Evolutionary conservation across 768 basidiomycete species (phyloP).

Genomic region (Termitomyces sp.): DNA sequence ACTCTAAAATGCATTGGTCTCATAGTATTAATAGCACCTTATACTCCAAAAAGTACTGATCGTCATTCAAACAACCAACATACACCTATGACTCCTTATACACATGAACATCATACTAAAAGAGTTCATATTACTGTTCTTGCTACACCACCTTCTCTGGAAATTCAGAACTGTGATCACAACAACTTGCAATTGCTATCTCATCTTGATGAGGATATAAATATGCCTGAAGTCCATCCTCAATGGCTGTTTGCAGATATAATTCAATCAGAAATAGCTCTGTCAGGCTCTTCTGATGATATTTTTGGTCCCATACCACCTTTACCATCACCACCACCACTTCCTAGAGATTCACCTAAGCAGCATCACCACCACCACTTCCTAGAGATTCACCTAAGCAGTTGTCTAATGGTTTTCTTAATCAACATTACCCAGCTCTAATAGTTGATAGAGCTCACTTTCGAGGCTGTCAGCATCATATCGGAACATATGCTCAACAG

Average conservation of each 20-base stretch:
- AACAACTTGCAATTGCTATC: not conserved
- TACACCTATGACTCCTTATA: no score
- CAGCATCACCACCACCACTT: not conserved
- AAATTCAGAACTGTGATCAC: not conserved
- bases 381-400: not conserved
- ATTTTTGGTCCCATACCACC: not conserved
- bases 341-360: not conserved
- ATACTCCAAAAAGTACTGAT: no score
- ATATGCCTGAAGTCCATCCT: not conserved
- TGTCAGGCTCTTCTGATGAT: not conserved
- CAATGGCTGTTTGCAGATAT: not conserved
- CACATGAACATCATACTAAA: no score
- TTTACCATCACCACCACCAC: not conserved
- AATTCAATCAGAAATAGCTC: not conserved
- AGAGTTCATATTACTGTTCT: not conserved
- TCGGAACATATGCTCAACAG: not conserved
- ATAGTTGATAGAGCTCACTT: not conserved
- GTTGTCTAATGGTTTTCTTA: not conserved
- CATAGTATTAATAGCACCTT: no score
- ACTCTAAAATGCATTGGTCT: no score
- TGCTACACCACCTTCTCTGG: not conserved
- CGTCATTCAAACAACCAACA: no score
- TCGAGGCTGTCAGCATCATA: not conserved
- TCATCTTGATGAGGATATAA: not conserved
- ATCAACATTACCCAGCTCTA: not conserved